These are phyloP conservation scores for Flaveria floridana DNA, from an alignment of 140 eudicot genomes.

Conservation along the genomic window DNA sequence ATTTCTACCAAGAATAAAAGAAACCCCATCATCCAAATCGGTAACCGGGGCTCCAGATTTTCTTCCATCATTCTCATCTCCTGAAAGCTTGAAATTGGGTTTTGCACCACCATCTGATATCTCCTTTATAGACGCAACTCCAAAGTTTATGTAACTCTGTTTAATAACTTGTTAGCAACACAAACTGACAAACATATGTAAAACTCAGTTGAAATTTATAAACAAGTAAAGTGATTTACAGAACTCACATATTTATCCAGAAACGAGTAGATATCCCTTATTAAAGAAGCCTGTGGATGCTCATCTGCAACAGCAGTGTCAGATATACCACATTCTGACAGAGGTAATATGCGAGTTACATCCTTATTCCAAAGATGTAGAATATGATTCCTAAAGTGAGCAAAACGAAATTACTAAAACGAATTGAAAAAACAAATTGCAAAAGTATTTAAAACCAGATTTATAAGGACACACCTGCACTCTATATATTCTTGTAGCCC, in stretches of 20 bases:
- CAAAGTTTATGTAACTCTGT: constrained; percentile 93
- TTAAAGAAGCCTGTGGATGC: constrained; percentile 55
- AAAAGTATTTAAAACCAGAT: not conserved
- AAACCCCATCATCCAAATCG: constrained; percentile 73
- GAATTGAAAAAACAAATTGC: not conserved
- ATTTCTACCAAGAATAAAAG: constrained; percentile 59
- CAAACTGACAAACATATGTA: not conserved
- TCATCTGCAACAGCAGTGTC: constrained; percentile 52
- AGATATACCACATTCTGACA: constrained; percentile 76
- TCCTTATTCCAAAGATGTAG: constrained; percentile 90
- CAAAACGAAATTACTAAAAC: constrained; percentile 15
- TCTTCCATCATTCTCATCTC: constrained; percentile 47
- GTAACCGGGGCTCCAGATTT: constrained; percentile 42
- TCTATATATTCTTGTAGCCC: constrained; percentile 84
- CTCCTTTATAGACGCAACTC: constrained; percentile 78
- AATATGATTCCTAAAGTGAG: constrained; percentile 67
- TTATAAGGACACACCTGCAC: constrained; percentile 69
- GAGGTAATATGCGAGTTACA: constrained; percentile 73
- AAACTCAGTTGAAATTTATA: not conserved
- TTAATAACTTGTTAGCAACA: constrained; percentile 13
- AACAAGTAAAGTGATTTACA: constrained; percentile 5
- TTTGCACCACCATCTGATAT: constrained; percentile 39
- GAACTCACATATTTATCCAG: constrained; percentile 87
- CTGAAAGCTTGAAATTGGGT: constrained; percentile 51
- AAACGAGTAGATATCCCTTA: constrained; percentile 71